Evolutionary conservation across 2,329 filamentous ascomycete genomes (phyloP), one percentile per base, ranked within the genome.

Genomic region (Escovopsis weberi): DNA sequence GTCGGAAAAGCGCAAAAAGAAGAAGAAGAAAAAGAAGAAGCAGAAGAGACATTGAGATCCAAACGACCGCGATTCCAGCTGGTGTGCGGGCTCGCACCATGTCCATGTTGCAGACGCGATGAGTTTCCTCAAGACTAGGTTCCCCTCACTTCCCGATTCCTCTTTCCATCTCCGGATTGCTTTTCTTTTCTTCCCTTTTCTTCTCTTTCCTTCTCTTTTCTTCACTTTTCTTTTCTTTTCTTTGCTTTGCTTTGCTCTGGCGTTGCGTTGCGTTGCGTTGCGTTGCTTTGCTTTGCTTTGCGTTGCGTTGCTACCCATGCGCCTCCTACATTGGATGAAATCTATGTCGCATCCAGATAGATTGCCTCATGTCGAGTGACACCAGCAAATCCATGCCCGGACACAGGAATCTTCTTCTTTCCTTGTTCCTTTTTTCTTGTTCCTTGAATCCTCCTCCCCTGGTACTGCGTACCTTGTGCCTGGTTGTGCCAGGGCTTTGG

Each of bases 101-200:
- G 61, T 58, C 55, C 30, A 47, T 23, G n/a, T 33, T 9, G 30
- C n/a, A 32, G 56, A 53, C 53, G 58, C 55, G 51, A 63, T 64
- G 61, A 64, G 62, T 56, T 65, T 66, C 51, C 60, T 66, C 53
- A 66, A 66, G 55, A 59, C 63, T 58, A 66, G 62, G 63, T 65
- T 55, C 47, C 50, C 49, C 50, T 48, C 50, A 44, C 50, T 48
- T 40, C 38, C 33, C 12, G 28, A 12, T 23, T 23, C 36, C 38
- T 8, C 30, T 19, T 33, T n/a, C 33, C n/a, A 6, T 15, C 26
- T 32, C 18, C 11, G 33, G 11, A 6, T n/a, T 6, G 33, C 11
- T 34, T 11, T n/a, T 23, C 23, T 23, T 23, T 5, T 23, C 23
- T 23, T 23, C n/a, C n/a, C n/a, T n/a, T n/a, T n/a, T n/a, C n/a